A percentile compares a stretch with the other conserved stretches of the same genome.
phyloP scores from a whole-genome alignment of 2,329 filamentous ascomycete species.

The Colletotrichum australisinense region DNA sequence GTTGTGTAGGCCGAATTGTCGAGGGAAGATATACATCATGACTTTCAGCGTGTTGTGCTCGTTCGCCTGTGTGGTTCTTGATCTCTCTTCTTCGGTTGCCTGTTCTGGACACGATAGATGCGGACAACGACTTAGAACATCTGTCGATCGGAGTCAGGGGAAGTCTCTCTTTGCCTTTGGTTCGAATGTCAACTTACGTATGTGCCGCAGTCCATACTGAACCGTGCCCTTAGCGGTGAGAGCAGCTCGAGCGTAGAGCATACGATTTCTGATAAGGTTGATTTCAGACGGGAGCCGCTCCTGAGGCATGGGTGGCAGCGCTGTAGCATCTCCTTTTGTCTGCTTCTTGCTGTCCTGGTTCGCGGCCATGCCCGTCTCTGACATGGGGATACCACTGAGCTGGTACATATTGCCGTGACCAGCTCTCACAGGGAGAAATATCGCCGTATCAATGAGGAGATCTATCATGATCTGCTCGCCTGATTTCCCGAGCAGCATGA shows the following conservation, averaged over 20 bases:
- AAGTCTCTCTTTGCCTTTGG: neutral
- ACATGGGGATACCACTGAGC: constrained; percentile 72
- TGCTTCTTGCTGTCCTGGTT: neutral
- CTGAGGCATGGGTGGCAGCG: neutral
- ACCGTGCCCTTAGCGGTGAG: constrained; percentile 76
- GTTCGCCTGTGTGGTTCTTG: constrained; percentile 41
- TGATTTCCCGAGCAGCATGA: constrained; percentile 78
- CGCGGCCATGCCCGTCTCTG: constrained; percentile 46
- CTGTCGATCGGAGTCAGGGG: constrained; percentile 54
- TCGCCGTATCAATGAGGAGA: constrained; percentile 79
- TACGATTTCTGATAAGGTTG: constrained; percentile 81
- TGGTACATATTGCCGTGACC: constrained; percentile 79
- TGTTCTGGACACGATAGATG: neutral
- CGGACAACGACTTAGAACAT: constrained; percentile 81
- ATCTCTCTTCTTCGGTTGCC: neutral
- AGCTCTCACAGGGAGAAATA: constrained; percentile 74
- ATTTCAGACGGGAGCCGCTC: constrained; percentile 67
- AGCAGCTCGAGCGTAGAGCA: constrained; percentile 84
- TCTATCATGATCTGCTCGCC: constrained; percentile 83
- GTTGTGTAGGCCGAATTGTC: constrained; percentile 91
- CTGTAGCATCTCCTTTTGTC: constrained; percentile 16
- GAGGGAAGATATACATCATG: constrained; percentile 94
- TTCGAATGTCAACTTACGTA: constrained; percentile 70
- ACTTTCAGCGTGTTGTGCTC: constrained; percentile 72
- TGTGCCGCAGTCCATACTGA: constrained; percentile 81